Percentiles rank a stretch among this genome's conserved stretches.
Conservation (phyloP, 768 basidiomycete genomes). For the Tulasnella sp. region DNA sequence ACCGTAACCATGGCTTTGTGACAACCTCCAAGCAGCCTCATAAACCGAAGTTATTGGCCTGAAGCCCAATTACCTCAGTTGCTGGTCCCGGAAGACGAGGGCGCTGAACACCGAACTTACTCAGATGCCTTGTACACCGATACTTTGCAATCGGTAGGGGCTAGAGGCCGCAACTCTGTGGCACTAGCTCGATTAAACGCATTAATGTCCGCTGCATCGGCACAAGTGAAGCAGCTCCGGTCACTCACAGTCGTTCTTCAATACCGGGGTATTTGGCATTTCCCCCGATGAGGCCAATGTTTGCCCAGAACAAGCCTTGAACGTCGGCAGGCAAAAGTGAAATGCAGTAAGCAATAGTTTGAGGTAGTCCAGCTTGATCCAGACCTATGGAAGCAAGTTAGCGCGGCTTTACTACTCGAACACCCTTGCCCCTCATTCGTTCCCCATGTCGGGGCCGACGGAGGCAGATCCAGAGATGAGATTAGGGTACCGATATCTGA, state of each 20-base stretch:
- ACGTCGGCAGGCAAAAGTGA: slow-evolving; percentile 70
- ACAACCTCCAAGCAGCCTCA: slow-evolving; percentile 57
- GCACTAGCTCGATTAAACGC: slow-evolving; percentile 45
- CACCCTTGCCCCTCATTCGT: neutral
- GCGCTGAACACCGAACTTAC: slow-evolving; percentile 48
- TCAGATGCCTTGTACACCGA: slow-evolving; percentile 65
- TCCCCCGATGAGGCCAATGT: slow-evolving; percentile 88
- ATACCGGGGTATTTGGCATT: slow-evolving; percentile 73
- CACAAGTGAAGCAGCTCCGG: slow-evolving; percentile 30
- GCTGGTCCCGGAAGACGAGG: slow-evolving; percentile 4
- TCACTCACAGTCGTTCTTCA: slow-evolving; percentile 64
- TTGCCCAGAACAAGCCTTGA: slow-evolving; percentile 92
- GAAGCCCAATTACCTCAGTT: slow-evolving; percentile 15
- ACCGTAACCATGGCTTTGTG: slow-evolving; percentile 50
- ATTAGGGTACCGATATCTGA: slow-evolving; percentile 71
- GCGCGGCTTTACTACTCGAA: neutral
- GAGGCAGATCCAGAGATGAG: slow-evolving; percentile 23
- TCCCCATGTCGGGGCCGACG: neutral
- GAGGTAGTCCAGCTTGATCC: slow-evolving; percentile 74
- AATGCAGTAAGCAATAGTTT: slow-evolving; percentile 73
- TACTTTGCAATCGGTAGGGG: slow-evolving; percentile 78
- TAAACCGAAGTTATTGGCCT: slow-evolving; percentile 69
- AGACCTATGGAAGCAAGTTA: slow-evolving; percentile 49
- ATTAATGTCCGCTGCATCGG: slow-evolving; percentile 23
- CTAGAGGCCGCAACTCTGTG: slow-evolving; percentile 70